Evolutionary conservation across 257 asterid species (phyloP).

Genomic region (Fraxinus americana): DNA sequence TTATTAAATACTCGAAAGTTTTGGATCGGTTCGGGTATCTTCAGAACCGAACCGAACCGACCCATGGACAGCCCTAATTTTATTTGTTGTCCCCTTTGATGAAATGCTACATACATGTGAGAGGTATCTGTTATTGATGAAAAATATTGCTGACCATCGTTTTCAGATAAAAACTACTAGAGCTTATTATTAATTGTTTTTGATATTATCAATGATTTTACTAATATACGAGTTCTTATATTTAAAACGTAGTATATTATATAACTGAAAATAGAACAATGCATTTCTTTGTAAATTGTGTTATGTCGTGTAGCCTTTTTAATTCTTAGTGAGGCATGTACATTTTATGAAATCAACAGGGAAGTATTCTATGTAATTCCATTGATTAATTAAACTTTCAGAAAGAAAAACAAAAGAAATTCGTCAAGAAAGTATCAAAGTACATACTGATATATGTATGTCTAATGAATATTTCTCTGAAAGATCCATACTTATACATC

Average conservation of each 20-base stretch:
- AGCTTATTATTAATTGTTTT: neutral
- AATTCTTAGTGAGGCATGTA: neutral
- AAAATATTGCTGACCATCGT: neutral
- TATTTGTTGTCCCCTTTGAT: neutral
- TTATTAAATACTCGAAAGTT: too few species aligned
- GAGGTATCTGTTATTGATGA: neutral
- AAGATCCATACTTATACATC: neutral
- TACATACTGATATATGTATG: neutral
- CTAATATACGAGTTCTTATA: neutral
- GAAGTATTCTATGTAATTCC: neutral
- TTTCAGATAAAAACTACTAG: neutral
- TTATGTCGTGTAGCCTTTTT: neutral
- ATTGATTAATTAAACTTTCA: neutral
- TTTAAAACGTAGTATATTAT: neutral
- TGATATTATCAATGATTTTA: neutral
- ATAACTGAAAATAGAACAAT: neutral
- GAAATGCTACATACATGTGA: neutral
- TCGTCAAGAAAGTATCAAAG: neutral
- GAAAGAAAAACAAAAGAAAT: neutral
- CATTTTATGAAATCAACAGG: too few species aligned
- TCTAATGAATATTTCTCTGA: neutral
- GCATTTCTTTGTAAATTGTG: neutral
- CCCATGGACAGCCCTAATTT: too few species aligned
- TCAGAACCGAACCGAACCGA: too few species aligned
- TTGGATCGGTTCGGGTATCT: too few species aligned